phyloP scores from a whole-genome alignment of 2,329 filamentous ascomycete genomes.

The Didymella glomerata region DNA sequence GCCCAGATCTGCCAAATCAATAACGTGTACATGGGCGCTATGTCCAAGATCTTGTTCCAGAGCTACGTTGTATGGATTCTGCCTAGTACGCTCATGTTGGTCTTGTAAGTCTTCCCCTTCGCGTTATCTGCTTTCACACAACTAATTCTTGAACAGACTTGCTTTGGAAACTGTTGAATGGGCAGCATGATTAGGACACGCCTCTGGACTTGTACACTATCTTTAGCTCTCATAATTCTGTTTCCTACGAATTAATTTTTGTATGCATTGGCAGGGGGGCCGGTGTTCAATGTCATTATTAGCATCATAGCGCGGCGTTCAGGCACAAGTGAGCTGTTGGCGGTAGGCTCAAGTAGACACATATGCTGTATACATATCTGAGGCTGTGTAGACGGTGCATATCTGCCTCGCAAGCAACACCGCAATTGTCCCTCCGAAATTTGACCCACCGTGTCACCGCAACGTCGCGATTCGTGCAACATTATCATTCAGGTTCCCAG shows the following conservation, averaged over 20 bases:
- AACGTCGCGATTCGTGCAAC: slow-evolving; percentile 6
- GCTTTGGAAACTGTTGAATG: slow-evolving; percentile 90
- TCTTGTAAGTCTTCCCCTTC: slow-evolving; percentile 63
- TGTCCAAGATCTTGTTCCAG: slow-evolving; percentile 92
- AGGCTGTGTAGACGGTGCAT: neutral
- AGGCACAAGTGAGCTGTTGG: slow-evolving; percentile 3
- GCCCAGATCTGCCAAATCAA: slow-evolving; percentile 99
- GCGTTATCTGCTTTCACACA: neutral
- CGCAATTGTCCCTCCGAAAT: neutral
- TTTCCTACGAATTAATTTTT: neutral
- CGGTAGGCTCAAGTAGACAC: slow-evolving; percentile 1
- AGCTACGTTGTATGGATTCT: slow-evolving; percentile 98
- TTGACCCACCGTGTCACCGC: slow-evolving; percentile 6
- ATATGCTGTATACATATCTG: neutral
- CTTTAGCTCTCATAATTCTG: neutral
- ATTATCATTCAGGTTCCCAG: slow-evolving; percentile 26
- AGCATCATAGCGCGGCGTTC: slow-evolving; percentile 27
- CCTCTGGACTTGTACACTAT: neutral
- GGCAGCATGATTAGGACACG: slow-evolving; percentile 60
- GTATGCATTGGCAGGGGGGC: neutral
- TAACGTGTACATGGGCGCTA: slow-evolving; percentile 91
- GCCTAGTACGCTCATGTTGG: slow-evolving; percentile 87
- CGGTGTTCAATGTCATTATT: slow-evolving; percentile 1
- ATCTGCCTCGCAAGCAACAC: slow-evolving; percentile 10
- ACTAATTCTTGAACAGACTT: slow-evolving; percentile 1